phyloP scores from a whole-genome alignment of 2,329 filamentous ascomycete species.

The Pseudophaeomoniella oleicola region DNA sequence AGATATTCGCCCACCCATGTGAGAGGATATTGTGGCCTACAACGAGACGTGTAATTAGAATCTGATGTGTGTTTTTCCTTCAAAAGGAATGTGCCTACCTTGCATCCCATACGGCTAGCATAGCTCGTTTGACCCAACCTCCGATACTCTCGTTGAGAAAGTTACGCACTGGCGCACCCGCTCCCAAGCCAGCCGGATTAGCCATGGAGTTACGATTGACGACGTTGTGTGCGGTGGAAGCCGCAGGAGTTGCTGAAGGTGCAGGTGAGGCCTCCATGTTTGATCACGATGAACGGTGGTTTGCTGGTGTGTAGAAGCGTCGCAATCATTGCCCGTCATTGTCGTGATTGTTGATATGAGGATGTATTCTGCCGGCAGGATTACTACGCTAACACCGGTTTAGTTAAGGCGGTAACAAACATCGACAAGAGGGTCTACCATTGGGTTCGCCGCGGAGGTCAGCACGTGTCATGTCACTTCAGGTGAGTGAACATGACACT shows the following conservation, averaged over 20 bases:
- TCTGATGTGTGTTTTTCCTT: background rate
- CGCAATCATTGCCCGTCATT: background rate
- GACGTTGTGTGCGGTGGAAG: background rate
- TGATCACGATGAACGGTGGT: background rate
- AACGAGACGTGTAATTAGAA: background rate
- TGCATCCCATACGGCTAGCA: background rate
- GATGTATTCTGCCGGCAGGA: background rate
- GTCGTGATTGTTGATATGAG: background rate
- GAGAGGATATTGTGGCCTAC: background rate
- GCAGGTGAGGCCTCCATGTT: background rate
- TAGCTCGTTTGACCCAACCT: background rate
- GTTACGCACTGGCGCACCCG: background rate
- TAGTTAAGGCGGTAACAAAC: too few species aligned
- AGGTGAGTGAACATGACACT: too few species aligned
- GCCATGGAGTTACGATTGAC: background rate
- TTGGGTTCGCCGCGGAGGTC: too few species aligned
- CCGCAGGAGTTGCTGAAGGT: background rate
- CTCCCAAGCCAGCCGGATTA: background rate
- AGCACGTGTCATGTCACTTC: too few species aligned
- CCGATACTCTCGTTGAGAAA: background rate
- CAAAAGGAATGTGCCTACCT: background rate
- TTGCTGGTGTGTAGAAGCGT: background rate
- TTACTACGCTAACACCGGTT: background rate
- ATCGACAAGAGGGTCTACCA: too few species aligned
- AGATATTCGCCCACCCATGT: background rate